Evolutionary conservation across 805 yeast genomes (phyloP).

Genomic region (Candida adriatica): DNA sequence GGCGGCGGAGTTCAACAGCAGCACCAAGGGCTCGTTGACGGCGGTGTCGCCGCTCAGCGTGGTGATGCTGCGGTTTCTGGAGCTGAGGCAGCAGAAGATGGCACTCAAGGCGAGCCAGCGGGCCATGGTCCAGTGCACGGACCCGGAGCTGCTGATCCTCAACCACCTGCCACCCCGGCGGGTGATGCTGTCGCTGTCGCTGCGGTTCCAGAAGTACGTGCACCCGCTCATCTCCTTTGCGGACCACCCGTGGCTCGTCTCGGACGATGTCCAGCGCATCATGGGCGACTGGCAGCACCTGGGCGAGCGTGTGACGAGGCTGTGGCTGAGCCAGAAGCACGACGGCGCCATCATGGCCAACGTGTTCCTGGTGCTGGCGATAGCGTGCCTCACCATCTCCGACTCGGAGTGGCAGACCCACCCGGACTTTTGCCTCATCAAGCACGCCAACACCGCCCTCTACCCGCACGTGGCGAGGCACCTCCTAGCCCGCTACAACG

Average conservation of each 20-base stretch:
- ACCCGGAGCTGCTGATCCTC: slow-evolving; percentile 8
- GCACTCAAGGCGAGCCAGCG: slow-evolving; percentile 2
- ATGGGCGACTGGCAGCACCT: slow-evolving; percentile 6
- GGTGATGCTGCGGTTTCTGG: slow-evolving; percentile 1
- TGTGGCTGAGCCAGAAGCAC: slow-evolving; percentile 6
- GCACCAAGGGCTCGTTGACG: slow-evolving; percentile 10
- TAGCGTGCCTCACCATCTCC: slow-evolving; percentile 15
- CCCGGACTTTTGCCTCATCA: slow-evolving; percentile 4
- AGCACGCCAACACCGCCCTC: slow-evolving; percentile 3
- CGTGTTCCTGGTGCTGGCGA: slow-evolving; percentile 14
- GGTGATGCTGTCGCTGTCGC: slow-evolving; percentile 6
- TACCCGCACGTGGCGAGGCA: slow-evolving; percentile 7
- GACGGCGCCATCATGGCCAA: slow-evolving; percentile 17
- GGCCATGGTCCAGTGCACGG: neutral
- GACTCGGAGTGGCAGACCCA: slow-evolving; percentile 8
- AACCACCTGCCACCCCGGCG: slow-evolving; percentile 14
- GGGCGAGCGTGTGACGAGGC: neutral
- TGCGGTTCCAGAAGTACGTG: slow-evolving; percentile 19
- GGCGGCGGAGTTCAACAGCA: slow-evolving; percentile 9
- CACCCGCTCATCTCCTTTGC: slow-evolving; percentile 21
- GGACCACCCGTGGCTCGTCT: slow-evolving; percentile 14
- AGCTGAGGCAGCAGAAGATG: slow-evolving; percentile 10
- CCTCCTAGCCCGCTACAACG: slow-evolving; percentile 45
- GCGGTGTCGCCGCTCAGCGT: neutral
- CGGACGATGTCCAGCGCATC: slow-evolving; percentile 9